Evolutionary conservation across 2,329 filamentous ascomycete species (phyloP).

Genomic region (Fusarium sp.): DNA sequence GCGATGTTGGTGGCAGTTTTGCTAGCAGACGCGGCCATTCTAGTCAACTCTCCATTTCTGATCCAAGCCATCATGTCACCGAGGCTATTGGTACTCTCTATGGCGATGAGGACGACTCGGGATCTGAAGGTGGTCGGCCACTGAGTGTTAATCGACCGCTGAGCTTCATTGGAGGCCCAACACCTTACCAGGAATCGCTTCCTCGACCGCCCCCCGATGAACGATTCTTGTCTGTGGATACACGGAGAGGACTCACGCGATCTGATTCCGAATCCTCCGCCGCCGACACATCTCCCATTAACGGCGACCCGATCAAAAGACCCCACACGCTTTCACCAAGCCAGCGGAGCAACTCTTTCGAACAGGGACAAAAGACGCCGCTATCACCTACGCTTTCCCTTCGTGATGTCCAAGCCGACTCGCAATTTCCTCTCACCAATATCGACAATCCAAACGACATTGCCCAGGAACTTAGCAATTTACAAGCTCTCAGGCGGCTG

Average conservation of each 20-base stretch:
- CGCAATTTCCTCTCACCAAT: slow-evolving; percentile 83
- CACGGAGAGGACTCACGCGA: slow-evolving; percentile 54
- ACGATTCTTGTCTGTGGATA: slow-evolving; percentile 49
- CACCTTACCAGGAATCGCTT: slow-evolving; percentile 63
- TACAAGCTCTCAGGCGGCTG: slow-evolving; percentile 89
- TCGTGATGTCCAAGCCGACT: slow-evolving; percentile 65
- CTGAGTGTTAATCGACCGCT: slow-evolving; percentile 74
- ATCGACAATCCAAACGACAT: slow-evolving; percentile 90
- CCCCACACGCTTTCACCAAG: slow-evolving; percentile 55
- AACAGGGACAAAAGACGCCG: slow-evolving; percentile 54
- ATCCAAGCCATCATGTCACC: slow-evolving; percentile 92
- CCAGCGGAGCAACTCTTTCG: slow-evolving; percentile 54
- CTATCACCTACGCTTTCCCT: slow-evolving; percentile 63
- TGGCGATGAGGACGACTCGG: slow-evolving; percentile 75
- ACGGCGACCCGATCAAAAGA: slow-evolving; percentile 51
- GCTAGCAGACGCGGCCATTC: slow-evolving; percentile 66
- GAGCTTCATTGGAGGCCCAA: slow-evolving; percentile 71
- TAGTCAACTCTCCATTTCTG: slow-evolving; percentile 75
- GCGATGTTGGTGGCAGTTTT: slow-evolving; percentile 65
- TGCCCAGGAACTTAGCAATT: slow-evolving; percentile 89
- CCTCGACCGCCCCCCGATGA: slow-evolving; percentile 47
- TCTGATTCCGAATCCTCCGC: slow-evolving; percentile 58
- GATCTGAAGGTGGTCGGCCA: slow-evolving; percentile 66
- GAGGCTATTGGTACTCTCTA: slow-evolving; percentile 94
- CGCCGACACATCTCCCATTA: slow-evolving; percentile 41